Conservation (phyloP, 441 rosid species). For the Lepidium campestre region DNA sequence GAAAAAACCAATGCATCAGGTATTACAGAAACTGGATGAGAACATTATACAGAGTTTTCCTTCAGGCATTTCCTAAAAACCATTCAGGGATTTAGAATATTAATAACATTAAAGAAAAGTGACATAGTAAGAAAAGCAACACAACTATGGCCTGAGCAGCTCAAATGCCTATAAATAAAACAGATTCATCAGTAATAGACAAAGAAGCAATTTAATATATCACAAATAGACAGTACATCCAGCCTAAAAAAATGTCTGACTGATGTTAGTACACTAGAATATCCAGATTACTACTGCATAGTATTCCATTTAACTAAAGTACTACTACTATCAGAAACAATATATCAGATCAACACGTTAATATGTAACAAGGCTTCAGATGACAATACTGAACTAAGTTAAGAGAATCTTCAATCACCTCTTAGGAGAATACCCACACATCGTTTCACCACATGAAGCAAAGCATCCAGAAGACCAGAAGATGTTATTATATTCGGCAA, state of each 20-base stretch:
- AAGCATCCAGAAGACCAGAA: conserved; percentile 55
- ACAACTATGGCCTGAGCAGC: not conserved
- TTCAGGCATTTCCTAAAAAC: not conserved
- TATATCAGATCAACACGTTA: not conserved
- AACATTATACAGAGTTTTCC: conserved; percentile 3
- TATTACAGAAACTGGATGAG: not conserved
- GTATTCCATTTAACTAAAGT: not conserved
- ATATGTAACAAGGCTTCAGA: not conserved
- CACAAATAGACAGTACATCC: not conserved
- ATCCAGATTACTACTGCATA: not conserved
- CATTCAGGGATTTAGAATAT: not conserved
- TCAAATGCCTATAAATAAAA: not conserved
- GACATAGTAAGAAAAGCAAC: not conserved
- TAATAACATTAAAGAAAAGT: not conserved
- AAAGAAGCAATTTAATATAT: not conserved
- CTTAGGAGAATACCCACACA: conserved; percentile 43
- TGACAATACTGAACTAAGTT: not conserved
- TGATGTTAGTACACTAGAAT: not conserved
- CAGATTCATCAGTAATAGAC: not conserved
- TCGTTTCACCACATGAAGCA: conserved; percentile 49
- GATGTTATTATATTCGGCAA: conserved; percentile 50
- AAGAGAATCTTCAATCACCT: conserved; percentile 41
- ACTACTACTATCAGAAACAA: conserved; percentile 1
- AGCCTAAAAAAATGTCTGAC: not conserved
- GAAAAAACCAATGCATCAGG: not conserved